Evolutionary conservation across 148 eudicot species (phyloP), one percentile per base, ranked within the genome.

Genomic region (Chenopodium formosanum): DNA sequence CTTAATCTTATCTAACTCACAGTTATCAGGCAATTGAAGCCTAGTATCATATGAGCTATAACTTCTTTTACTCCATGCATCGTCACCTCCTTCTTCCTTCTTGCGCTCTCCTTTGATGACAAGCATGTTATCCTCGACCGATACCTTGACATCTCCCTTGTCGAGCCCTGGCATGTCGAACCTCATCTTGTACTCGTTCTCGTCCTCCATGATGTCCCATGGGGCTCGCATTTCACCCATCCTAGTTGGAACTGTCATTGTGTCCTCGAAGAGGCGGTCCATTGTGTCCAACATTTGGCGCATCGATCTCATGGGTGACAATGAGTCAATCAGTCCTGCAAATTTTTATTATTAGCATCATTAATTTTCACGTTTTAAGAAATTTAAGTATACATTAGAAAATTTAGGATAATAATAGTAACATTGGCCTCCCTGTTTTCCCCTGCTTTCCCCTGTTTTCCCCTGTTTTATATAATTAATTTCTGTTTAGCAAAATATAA

Each of bases 101-200:
- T 90, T 86, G 46, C 76, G 81, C 71, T 88, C 89, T 13, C 91
- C 93, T 78, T 85, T 88, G 67, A 94, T 91, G 23, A 91, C 92
- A 1, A 92, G 90, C 14, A 84, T 81, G 56, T 92, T 86, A 2
- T 88, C 92, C 73, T 94, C 94, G 11, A 89, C 87, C 0, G 73
- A 82, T 6, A 94, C 90, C 69, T 89, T 89, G 20, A 92, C 88
- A 8, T 92, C 94, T 50, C 92, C 95, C 50, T 90, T 94, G 14
- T 94, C 80, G n/a, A 74, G 86, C 0, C 97, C 97, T 0, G 97
- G 98, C 87, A 95, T 88, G 86, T 95, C 96, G 78, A 95, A 90
- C 65, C 97, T 80, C 94, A 93, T 95, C 81, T 86, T 90, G 83
- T 93, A 80, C 78, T 91, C 94, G 71, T 85, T 76, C 9, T 92